phyloP scores from a whole-genome alignment of 129 eudicot genomes.

The Lactuca saligna region DNA sequence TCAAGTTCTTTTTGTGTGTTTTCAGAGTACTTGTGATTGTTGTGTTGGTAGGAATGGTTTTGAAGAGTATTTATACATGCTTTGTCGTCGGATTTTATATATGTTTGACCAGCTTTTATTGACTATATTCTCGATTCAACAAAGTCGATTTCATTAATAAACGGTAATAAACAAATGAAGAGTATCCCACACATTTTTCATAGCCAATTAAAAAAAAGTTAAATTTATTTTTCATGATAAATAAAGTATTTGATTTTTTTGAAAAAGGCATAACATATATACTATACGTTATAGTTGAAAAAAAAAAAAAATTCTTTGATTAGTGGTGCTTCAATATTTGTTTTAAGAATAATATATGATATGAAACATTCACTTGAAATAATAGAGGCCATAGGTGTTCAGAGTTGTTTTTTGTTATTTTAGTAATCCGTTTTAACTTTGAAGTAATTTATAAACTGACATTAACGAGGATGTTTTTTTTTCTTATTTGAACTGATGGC shows the following conservation, averaged over 20 bases:
- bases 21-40: constrained; percentile 12
- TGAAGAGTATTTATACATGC: constrained; percentile 15
- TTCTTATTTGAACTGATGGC: too few species aligned
- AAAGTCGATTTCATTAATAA: background rate
- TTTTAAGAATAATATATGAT: too few species aligned
- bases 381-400: too few species aligned
- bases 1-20: background rate
- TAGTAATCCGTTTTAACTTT: too few species aligned
- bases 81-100: background rate
- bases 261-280: too few species aligned
- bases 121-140: constrained; percentile 11
- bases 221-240: too few species aligned
- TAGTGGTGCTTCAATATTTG: background rate
- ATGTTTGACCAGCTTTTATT: constrained; percentile 9
- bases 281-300: background rate
- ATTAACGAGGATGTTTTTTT: too few species aligned
- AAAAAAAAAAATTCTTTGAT: too few species aligned
- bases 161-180: background rate
- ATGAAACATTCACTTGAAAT: too few species aligned
- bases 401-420: too few species aligned
- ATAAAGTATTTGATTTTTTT: too few species aligned
- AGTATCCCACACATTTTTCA: background rate
- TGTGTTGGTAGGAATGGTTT: constrained; percentile 16
- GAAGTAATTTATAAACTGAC: too few species aligned
- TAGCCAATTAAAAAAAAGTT: background rate